Evolutionary conservation across 768 basidiomycete species (phyloP), one percentile per base, ranked within the genome.

Genomic region (Clitopilus hobsonii): DNA sequence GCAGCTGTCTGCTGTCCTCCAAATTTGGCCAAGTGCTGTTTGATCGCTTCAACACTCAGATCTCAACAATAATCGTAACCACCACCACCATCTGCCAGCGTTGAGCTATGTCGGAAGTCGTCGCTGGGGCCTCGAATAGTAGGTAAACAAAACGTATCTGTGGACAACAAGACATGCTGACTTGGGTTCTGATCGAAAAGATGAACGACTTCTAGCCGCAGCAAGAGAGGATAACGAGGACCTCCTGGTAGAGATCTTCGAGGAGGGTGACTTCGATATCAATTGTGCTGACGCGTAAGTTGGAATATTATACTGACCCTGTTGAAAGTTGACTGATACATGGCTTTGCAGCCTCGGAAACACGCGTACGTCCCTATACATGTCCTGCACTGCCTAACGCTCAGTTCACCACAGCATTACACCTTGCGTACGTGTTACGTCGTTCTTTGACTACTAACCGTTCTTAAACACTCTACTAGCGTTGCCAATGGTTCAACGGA

Each of bases 231-330:
- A 93, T 71, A 83, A 89, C 67, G 82, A 85, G 59, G 89, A 88
- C 3, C 66, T 88, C 58, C 64, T 92, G 22, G 61, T 79, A 1
- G 82, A 85, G 50, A 71, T 88, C 13, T 80, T 91, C 54, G 73
- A 79, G 18, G 63, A 81, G 30, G 81, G 73, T 5, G 61, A 63
- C 2, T 86, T 83, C 60, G 81, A 92, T 65, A 85, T 93, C 58
- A 94, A 94, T 68, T 84, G 74, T 61, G 74, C 77, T 61, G 91
- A 93, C 64, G 88, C 89, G 90, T 90, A 63, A 60, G 88, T 77
- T 41, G 28, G 2, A 20, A 18, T 32, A 24, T 55, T 54, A 54
- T 38, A n/a, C n/a, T n/a, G n/a, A n/a, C n/a, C n/a, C n/a, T n/a
- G n/a, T n/a, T n/a, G n/a, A n/a, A n/a, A n/a, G n/a, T n/a, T n/a